A percentile compares a stretch with the other conserved stretches of the same genome.
Conservation (phyloP, 192 early-diverging fungal species). For the Ambispora gerdemannii region DNA sequence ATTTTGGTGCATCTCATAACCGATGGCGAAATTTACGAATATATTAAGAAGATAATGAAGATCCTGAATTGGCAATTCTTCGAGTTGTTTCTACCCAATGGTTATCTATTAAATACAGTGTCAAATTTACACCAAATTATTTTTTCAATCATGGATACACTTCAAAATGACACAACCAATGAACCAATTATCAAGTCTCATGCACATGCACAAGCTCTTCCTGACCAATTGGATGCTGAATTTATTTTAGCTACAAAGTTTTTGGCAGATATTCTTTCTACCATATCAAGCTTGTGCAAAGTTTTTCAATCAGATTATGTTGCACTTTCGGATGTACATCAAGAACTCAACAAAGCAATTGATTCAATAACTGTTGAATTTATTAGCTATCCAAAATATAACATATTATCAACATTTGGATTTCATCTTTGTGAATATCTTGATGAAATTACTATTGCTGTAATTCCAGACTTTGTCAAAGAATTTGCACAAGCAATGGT, state of each 20-base stretch:
- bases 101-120: conserved; percentile 5
- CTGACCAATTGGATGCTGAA: not conserved
- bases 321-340: conserved; percentile 8
- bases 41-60: conserved; percentile 3
- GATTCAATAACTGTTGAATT: conserved; percentile 13
- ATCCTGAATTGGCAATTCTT: conserved; percentile 3
- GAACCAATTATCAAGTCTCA: not conserved
- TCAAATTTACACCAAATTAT: conserved; percentile 21
- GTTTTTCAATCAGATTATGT: conserved; percentile 15
- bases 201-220: not conserved
- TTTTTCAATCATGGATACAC: conserved; percentile 9
- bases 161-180: conserved; percentile 3
- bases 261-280: conserved; percentile 12
- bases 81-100: not conserved
- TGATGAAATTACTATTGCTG: not conserved
- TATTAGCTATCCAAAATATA: not conserved
- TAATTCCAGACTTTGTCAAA: not conserved
- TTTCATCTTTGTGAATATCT: not conserved
- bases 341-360: conserved; percentile 7
- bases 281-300: not conserved
- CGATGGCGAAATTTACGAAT: not conserved
- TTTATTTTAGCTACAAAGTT: conserved; percentile 8
- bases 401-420: conserved; percentile 1
- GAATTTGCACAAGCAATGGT: not conserved
- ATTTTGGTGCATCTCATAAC: not conserved